Percentiles rank a stretch among this genome's conserved stretches.
Evolutionary conservation across 1,284 basidiomycete species (phyloP).

Genomic region (Moesziomyces sp.): DNA sequence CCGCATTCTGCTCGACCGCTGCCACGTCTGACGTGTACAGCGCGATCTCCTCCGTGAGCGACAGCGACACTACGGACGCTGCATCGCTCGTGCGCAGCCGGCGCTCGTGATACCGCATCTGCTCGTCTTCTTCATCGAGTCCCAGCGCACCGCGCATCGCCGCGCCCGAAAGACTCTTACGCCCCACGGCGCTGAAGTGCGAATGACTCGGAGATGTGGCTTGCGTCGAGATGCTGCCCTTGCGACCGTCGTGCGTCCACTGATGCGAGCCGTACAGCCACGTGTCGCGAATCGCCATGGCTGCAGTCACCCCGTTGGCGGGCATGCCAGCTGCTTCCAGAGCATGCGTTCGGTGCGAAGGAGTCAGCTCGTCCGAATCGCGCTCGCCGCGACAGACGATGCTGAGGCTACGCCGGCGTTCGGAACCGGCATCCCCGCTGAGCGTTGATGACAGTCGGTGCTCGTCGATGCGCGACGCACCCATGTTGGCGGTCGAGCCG

Average conservation of each 20-base stretch:
- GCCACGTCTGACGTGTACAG: constrained; percentile 31
- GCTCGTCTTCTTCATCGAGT: constrained; percentile 14
- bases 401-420: constrained; percentile 15
- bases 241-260: constrained; percentile 17
- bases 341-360: not conserved
- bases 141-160: constrained; percentile 7
- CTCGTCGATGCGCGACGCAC: constrained; percentile 4
- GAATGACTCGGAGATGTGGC: constrained; percentile 12
- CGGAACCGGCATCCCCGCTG: not conserved
- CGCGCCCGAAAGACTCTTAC: constrained; percentile 11
- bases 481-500: not conserved
- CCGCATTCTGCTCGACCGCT: constrained; percentile 9
- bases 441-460: constrained; percentile 1
- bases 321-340: not conserved
- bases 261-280: constrained; percentile 31
- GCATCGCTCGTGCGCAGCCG: constrained; percentile 4
- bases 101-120: not conserved
- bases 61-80: constrained; percentile 17
- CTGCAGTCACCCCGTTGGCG: constrained; percentile 7
- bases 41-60: constrained; percentile 42
- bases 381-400: constrained; percentile 26
- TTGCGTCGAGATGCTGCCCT: constrained; percentile 17
- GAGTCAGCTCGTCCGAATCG: constrained; percentile 11
- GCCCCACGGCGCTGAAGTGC: not conserved
- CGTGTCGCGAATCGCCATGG: constrained; percentile 38